Evolutionary conservation across 495 filamentous ascomycete species (phyloP).

Genomic region (Aspergillus kassunensis): DNA sequence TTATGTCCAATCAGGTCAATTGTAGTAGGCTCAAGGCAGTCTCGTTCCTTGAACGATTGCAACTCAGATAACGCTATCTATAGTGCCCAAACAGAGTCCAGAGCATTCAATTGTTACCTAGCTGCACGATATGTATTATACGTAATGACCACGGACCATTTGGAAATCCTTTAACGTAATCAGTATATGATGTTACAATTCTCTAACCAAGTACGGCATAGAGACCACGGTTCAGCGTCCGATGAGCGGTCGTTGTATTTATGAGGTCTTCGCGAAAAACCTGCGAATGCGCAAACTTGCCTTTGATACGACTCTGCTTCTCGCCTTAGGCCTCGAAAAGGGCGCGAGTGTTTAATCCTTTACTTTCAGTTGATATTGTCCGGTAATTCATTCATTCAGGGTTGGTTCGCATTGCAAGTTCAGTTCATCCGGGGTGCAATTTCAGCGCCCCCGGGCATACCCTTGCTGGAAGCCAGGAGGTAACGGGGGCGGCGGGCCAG

Average conservation of each 20-base stretch:
- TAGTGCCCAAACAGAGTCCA: background rate
- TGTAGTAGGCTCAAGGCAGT: background rate
- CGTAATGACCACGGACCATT: background rate
- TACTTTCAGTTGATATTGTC: background rate
- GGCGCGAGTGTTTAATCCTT: no score
- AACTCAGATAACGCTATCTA: background rate
- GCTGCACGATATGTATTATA: background rate
- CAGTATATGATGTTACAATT: no score
- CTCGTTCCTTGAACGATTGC: background rate
- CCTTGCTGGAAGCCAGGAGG: conserved; percentile 51
- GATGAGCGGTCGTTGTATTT: background rate
- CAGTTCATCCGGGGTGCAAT: background rate
- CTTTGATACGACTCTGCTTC: background rate
- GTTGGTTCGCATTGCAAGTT: background rate
- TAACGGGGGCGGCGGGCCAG: conserved; percentile 37
- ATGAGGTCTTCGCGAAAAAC: background rate
- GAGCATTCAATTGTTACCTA: background rate
- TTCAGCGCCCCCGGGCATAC: conserved; percentile 43
- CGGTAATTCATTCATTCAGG: background rate
- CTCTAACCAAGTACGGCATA: no score
- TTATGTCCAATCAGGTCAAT: background rate
- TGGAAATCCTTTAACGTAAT: background rate
- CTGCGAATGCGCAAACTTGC: background rate
- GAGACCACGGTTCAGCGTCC: background rate
- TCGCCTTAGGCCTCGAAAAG: no score